These are phyloP conservation scores for Daldinia loculata DNA, from an alignment of 495 filamentous ascomycete species.

Conservation along the genomic window DNA sequence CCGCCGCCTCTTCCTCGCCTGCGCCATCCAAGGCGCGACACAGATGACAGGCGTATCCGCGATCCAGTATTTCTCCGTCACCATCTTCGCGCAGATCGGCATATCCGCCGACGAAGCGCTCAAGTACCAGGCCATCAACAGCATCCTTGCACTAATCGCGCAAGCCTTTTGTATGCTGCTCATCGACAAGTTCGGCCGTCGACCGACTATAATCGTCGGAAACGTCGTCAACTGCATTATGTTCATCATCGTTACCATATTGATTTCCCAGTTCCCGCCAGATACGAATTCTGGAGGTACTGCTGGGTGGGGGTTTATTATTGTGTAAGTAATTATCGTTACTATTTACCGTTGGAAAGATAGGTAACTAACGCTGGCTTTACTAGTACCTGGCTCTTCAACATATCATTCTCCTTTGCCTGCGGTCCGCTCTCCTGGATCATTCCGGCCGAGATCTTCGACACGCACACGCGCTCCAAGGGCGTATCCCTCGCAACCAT, in stretches of 20 bases:
- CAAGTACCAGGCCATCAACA: conserved; percentile 76
- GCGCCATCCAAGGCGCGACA: conserved; percentile 70
- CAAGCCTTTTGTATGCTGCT: conserved; percentile 73
- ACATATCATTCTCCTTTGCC: conserved; percentile 71
- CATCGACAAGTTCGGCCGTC: conserved; percentile 71
- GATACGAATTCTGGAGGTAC: conserved; percentile 58
- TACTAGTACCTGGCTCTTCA: conserved; percentile 70
- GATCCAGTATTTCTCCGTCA: conserved; percentile 77
- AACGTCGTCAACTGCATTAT: conserved; percentile 71
- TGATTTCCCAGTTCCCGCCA: conserved; percentile 65
- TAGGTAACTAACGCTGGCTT: conserved; percentile 4
- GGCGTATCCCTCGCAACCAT: conserved; percentile 74
- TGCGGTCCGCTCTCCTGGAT: conserved; percentile 71
- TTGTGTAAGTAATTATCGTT: conserved; percentile 50
- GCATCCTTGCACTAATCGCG: conserved; percentile 69
- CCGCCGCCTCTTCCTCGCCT: conserved; percentile 73
- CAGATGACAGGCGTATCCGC: conserved; percentile 80
- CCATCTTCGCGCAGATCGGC: conserved; percentile 72
- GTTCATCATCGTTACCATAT: conserved; percentile 53
- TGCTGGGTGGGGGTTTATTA: conserved; percentile 78
- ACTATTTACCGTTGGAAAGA: background rate
- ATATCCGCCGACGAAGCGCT: conserved; percentile 69
- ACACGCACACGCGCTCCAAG: conserved; percentile 71
- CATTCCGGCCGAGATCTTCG: conserved; percentile 75
- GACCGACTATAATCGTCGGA: conserved; percentile 70